These are phyloP conservation scores for Phytopythium ostracodes DNA, from an alignment of 352 stramenopile species.

Conservation along the genomic window DNA sequence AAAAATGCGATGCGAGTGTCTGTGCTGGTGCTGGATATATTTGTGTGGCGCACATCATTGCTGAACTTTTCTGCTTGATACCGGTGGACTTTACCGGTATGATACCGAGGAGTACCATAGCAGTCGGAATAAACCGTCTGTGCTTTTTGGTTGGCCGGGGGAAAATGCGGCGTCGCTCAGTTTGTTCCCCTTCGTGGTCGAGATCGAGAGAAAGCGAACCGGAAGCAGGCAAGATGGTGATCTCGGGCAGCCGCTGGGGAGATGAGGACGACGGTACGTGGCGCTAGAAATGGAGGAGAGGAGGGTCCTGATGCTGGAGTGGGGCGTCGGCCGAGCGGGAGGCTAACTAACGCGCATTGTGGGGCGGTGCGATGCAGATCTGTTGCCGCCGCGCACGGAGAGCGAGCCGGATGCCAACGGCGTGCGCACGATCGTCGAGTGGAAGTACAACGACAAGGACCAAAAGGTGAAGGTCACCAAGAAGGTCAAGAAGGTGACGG, in stretches of 20 bases:
- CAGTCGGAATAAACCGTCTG: background rate
- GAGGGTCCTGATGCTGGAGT: background rate
- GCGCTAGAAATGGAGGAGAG: background rate
- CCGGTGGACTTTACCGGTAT: background rate
- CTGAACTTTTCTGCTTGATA: background rate
- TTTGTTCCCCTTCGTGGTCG: background rate
- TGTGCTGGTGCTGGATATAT: no score
- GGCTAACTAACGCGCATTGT: background rate
- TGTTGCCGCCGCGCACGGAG: constrained; percentile 77
- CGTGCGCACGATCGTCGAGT: constrained; percentile 85
- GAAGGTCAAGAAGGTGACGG: constrained; percentile 85
- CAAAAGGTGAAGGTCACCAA: constrained; percentile 91
- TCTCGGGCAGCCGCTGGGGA: constrained; percentile 72
- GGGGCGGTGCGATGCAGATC: constrained; percentile 10
- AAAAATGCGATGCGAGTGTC: no score
- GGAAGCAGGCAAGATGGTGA: constrained; percentile 41
- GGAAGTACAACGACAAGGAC: constrained; percentile 86
- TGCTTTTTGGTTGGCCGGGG: constrained; percentile 1
- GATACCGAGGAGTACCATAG: background rate
- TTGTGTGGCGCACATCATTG: background rate
- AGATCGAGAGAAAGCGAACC: constrained; percentile 1
- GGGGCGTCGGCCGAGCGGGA: constrained; percentile 9
- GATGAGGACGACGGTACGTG: constrained; percentile 65
- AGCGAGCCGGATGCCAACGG: constrained; percentile 78
- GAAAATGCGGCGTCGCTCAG: background rate